Evolutionary conservation across 495 filamentous ascomycete species (phyloP), one percentile per base, ranked within the genome.

Genomic region (Talaromyces stipitatus): DNA sequence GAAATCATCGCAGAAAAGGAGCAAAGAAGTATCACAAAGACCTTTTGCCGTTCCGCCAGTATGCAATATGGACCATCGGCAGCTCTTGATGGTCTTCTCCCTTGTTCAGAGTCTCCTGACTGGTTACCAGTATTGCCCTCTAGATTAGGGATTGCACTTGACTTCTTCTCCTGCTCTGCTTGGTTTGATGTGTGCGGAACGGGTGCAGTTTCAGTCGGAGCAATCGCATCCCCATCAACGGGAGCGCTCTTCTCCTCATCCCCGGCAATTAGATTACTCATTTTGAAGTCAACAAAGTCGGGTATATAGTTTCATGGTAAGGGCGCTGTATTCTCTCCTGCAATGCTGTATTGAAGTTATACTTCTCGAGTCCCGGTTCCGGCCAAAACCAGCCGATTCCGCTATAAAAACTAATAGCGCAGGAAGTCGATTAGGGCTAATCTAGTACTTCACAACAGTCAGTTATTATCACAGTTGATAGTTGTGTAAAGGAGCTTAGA

Each of bases 1-100:
- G 77, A 78, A 50, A 76, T 64, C 12, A 69, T 51, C 9, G 53
- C 69, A 2, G 60, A 64, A 45, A 61, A 65, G 0, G 67, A 69
- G 24, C 61, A 67, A 28, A 58, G 62, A 28, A 66, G 54, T 22
- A 71, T 61, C 29, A 68, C 57, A 22, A 65, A 66, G 6, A 60
- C 53, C 32, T 67, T 71, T 48, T 68, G 54, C 7, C 56, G 23
- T 24, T 62, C 58, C 1, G 64, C 57, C 18, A 72, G 62, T 24
- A 67, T 47, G 16, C 63, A 63, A 43, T 71, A 74, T 14, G 64
- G 61, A 1, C 33, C 24, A 24, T 65, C 61, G 24, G 51, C 5
- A 32, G 43, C 30, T 9, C 2, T 43, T 47, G 29, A 1, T 46
- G 43, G 22, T 54, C 58, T 47, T 59, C 29, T 60, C 55, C 55